Conservation (phyloP, 768 basidiomycete species). For the Collybiopsis confluens region DNA sequence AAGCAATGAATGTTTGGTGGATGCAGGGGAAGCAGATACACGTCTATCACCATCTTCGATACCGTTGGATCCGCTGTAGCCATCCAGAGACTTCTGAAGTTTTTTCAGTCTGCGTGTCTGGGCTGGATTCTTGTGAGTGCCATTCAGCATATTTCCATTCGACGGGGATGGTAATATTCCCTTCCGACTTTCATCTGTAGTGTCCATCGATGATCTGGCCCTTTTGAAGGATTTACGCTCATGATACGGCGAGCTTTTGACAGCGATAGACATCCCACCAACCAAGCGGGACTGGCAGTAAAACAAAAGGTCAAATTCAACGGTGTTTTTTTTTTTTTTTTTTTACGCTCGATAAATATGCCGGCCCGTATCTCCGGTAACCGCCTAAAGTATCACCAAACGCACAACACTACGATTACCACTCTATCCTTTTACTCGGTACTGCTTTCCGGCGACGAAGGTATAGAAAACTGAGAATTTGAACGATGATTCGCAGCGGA, state of each 20-base stretch:
- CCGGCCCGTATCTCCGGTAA: too few relatives aligned
- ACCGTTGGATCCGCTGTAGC: constrained; percentile 9
- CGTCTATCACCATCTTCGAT: constrained; percentile 10
- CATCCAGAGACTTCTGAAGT: constrained; percentile 20
- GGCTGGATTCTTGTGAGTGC: constrained; percentile 17
- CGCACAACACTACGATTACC: too few relatives aligned
- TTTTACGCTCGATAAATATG: too few relatives aligned
- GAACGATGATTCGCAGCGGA: not conserved
- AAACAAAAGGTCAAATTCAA: too few relatives aligned
- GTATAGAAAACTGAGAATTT: not conserved
- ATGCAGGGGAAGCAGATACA: not conserved
- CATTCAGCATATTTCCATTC: constrained; percentile 22
- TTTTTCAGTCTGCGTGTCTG: constrained; percentile 27
- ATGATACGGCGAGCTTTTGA: not conserved
- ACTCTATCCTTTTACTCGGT: not conserved
- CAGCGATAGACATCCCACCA: not conserved
- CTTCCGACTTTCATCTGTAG: constrained; percentile 30
- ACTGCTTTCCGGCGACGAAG: not conserved
- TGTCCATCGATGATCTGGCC: constrained; percentile 28
- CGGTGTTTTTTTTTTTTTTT: too few relatives aligned
- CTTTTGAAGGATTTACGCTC: constrained; percentile 21
- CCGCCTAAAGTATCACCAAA: too few relatives aligned
- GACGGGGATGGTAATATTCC: constrained; percentile 26
- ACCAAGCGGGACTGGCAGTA: not conserved
- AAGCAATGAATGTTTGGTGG: constrained; percentile 26